A percentile compares a stretch with the other conserved stretches of the same genome.
phyloP scores from a whole-genome alignment of 257 asterid species.

The Solanum megistacrolobum region DNA sequence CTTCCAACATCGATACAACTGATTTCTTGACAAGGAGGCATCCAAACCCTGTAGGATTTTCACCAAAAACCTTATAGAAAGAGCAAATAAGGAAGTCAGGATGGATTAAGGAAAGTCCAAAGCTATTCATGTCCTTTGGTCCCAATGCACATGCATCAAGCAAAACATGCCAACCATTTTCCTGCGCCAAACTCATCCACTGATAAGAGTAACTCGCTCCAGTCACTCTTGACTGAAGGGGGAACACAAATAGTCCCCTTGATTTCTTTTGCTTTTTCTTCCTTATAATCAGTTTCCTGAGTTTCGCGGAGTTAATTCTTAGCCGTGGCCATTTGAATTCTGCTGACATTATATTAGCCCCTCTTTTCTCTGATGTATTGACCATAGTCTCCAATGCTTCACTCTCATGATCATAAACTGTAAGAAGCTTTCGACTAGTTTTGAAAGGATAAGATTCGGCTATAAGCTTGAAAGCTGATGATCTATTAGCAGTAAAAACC shows the following conservation, averaged over 20 bases:
- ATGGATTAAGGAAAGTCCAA: constrained; percentile 65
- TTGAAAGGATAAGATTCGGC: constrained; percentile 79
- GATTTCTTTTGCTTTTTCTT: constrained; percentile 35
- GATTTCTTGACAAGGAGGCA: constrained; percentile 76
- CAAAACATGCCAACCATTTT: constrained; percentile 87
- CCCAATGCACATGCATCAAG: constrained; percentile 85
- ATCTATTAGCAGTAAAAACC: constrained; percentile 77
- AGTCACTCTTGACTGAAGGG: constrained; percentile 81
- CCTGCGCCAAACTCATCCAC: constrained; percentile 84
- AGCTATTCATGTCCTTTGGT: constrained; percentile 85
- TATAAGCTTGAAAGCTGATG: constrained; percentile 76
- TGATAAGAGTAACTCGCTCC: constrained; percentile 80
- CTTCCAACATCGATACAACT: constrained; percentile 38
- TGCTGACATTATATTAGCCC: constrained; percentile 52
- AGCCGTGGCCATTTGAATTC: constrained; percentile 93
- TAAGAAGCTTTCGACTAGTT: constrained; percentile 44
- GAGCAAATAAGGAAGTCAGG: constrained; percentile 86
- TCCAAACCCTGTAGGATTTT: constrained; percentile 91
- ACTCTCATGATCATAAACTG: constrained; percentile 71
- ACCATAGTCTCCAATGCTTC: constrained; percentile 72
- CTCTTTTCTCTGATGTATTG: constrained; percentile 49
- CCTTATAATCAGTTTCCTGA: constrained; percentile 39
- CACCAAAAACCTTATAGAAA: constrained; percentile 81
- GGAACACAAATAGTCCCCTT: constrained; percentile 70
- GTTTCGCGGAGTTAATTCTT: constrained; percentile 40